phyloP scores from a whole-genome alignment of 2,329 filamentous ascomycete genomes.

The Rhynchosporium graminicola region DNA sequence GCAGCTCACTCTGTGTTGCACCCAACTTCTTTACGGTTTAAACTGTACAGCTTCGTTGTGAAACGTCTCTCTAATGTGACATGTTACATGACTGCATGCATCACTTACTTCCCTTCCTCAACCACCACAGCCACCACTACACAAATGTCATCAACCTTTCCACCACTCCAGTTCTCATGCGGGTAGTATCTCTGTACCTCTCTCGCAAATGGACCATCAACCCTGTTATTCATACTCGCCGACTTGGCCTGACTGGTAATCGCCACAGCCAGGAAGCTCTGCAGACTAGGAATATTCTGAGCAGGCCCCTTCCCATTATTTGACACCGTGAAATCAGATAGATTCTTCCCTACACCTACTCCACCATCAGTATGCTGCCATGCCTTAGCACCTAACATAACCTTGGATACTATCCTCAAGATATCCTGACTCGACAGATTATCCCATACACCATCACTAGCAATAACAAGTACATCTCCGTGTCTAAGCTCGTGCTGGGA shows the following conservation, averaged over 20 bases:
- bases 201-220: slow-evolving; percentile 92
- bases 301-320: slow-evolving; percentile 44
- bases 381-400: slow-evolving; percentile 73
- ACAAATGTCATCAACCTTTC: slow-evolving; percentile 95
- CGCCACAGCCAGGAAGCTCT: slow-evolving; percentile 75
- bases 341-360: slow-evolving; percentile 61
- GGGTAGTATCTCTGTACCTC: slow-evolving; percentile 89
- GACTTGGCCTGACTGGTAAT: slow-evolving; percentile 81
- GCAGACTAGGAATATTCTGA: slow-evolving; percentile 54
- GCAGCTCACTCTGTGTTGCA: too few species aligned
- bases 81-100: neutral
- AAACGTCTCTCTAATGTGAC: slow-evolving; percentile 6
- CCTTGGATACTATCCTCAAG: slow-evolving; percentile 72
- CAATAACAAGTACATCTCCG: slow-evolving; percentile 91
- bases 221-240: slow-evolving; percentile 76
- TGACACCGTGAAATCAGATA: slow-evolving; percentile 54
- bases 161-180: slow-evolving; percentile 82
- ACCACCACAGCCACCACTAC: slow-evolving; percentile 79
- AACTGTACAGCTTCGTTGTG: slow-evolving; percentile 4
- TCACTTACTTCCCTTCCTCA: slow-evolving; percentile 51
- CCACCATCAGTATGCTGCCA: slow-evolving; percentile 68
- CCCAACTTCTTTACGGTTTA: too few species aligned
- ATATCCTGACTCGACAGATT: slow-evolving; percentile 92
- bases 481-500: slow-evolving; percentile 76
- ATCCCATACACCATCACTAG: slow-evolving; percentile 94